Evolutionary conservation across 345 rosid species (phyloP).

Genomic region (Atalantia buxifolia): DNA sequence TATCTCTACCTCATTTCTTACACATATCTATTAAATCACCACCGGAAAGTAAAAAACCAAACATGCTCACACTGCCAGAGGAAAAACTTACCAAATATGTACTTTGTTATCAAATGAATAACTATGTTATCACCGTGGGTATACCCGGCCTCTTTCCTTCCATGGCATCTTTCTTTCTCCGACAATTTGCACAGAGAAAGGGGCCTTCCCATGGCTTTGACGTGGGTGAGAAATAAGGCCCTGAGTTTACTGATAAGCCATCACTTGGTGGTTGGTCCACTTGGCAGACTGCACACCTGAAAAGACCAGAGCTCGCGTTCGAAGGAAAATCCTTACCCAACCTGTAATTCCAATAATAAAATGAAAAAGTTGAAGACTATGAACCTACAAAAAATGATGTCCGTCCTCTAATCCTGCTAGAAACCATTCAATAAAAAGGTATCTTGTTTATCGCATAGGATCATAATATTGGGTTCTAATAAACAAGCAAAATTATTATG

Average conservation of each 20-base stretch:
- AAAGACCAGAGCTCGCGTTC: conserved; percentile 49
- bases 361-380: background rate
- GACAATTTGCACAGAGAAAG: conserved; percentile 76
- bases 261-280: conserved; percentile 71
- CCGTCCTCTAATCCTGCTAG: too few relatives aligned
- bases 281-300: conserved; percentile 98
- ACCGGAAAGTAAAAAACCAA: conserved; percentile 30
- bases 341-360: conserved; percentile 47
- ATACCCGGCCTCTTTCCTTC: conserved; percentile 86
- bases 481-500: background rate
- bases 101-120: conserved; percentile 35
- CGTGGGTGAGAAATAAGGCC: conserved; percentile 63
- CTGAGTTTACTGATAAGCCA: conserved; percentile 51
- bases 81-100: conserved; percentile 41
- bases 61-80: conserved; percentile 49
- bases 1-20: conserved; percentile 41
- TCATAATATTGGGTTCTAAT: background rate
- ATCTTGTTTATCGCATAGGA: background rate
- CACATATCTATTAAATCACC: conserved; percentile 28
- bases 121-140: conserved; percentile 46
- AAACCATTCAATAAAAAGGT: background rate
- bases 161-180: conserved; percentile 98
- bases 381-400: background rate
- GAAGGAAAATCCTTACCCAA: conserved; percentile 71
- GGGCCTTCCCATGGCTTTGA: conserved; percentile 95